Conservation (phyloP, 257 asterid genomes). For the Solanum paucissectum region DNA sequence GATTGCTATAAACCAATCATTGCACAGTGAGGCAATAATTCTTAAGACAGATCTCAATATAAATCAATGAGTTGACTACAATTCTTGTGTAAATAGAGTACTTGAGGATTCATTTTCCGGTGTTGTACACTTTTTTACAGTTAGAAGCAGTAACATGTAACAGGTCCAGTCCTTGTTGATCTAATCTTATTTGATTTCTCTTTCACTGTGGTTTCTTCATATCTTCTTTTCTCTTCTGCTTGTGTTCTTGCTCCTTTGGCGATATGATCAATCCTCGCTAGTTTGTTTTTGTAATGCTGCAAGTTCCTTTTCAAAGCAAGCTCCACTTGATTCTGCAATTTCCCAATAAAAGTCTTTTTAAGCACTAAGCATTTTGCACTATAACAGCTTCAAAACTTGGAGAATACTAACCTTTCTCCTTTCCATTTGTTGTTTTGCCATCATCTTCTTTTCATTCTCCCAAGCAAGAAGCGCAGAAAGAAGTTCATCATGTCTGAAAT, state of each 20-base stretch:
- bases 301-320: conserved; percentile 32
- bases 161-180: conserved; percentile 28
- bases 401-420: conserved; percentile 39
- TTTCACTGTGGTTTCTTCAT: conserved; percentile 33
- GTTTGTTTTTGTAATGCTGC: conserved; percentile 45
- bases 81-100: background rate
- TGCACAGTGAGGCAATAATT: background rate
- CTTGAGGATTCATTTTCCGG: background rate
- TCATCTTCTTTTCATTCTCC: conserved; percentile 48
- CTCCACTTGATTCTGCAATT: conserved; percentile 38
- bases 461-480: conserved; percentile 33
- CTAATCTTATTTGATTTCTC: conserved; percentile 38
- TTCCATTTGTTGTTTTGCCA: conserved; percentile 35
- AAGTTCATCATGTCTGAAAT: conserved; percentile 47
- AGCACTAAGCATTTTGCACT: background rate
- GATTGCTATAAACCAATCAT: background rate
- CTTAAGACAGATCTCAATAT: background rate
- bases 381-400: background rate
- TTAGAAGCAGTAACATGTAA: conserved; percentile 45
- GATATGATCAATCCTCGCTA: conserved; percentile 41
- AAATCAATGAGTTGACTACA: background rate
- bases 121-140: background rate
- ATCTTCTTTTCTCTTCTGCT: conserved; percentile 36
- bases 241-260: conserved; percentile 44
- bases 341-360: background rate